Conservation (phyloP, 345 rosid species). For the Durio zibethinus region DNA sequence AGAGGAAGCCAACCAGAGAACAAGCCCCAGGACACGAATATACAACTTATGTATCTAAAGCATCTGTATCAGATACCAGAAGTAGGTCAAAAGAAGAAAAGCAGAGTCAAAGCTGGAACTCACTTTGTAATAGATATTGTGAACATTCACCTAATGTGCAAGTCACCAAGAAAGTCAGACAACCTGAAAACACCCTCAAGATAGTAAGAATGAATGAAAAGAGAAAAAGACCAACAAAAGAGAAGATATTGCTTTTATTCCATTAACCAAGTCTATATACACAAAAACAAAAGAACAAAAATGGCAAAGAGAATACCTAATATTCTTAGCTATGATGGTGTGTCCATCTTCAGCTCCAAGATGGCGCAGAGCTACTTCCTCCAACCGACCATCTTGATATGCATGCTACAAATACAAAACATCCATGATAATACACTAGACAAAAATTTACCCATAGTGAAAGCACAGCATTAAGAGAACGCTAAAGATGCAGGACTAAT, state of each 20-base stretch:
- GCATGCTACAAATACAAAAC: constrained; percentile 54
- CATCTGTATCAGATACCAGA: neutral
- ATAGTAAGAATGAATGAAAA: neutral
- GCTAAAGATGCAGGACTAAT: neutral
- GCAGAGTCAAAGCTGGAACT: neutral
- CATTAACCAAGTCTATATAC: neutral
- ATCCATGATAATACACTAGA: constrained; percentile 1
- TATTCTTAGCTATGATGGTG: constrained; percentile 54
- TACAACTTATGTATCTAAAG: neutral
- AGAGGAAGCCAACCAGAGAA: neutral
- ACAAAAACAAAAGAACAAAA: neutral
- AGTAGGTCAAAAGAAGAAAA: neutral
- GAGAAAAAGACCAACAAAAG: neutral
- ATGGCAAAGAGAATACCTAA: constrained; percentile 12
- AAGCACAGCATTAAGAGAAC: neutral
- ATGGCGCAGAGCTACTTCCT: constrained; percentile 69
- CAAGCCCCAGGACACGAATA: neutral
- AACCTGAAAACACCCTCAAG: constrained; percentile 8
- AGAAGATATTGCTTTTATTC: neutral
- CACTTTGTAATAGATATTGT: constrained; percentile 8
- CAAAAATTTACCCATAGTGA: neutral
- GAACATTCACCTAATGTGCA: constrained; percentile 13
- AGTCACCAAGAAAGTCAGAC: constrained; percentile 14
- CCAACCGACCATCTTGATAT: constrained; percentile 68
- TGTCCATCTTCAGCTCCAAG: constrained; percentile 68